phyloP scores from a whole-genome alignment of 495 filamentous ascomycete species.

The Alectoria sarmentosa region DNA sequence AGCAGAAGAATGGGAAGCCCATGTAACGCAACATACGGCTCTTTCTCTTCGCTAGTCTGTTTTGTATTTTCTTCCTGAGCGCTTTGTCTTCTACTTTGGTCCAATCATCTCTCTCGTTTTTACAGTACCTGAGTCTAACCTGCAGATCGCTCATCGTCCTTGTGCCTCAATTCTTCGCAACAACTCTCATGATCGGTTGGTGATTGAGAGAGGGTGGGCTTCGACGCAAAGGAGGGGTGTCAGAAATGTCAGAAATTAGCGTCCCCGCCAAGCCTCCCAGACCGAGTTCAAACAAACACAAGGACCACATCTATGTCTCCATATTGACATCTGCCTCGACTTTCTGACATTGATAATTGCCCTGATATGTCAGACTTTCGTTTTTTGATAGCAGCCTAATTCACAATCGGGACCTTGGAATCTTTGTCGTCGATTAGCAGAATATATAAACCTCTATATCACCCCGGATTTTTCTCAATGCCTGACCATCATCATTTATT shows the following conservation, averaged over 20 bases:
- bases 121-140: conserved; percentile 14
- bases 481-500: not conserved
- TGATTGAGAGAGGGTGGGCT: too few species aligned
- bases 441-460: not conserved
- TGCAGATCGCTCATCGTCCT: conserved; percentile 12
- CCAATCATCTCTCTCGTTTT: conserved; percentile 21
- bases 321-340: not conserved
- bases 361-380: not conserved
- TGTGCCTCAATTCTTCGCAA: too few species aligned
- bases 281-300: not conserved
- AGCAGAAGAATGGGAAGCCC: not conserved
- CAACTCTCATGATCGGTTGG: too few species aligned
- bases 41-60: conserved; percentile 22
- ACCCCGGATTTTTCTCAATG: not conserved
- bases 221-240: too few species aligned
- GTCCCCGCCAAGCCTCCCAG: not conserved
- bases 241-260: conserved; percentile 18
- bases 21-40: conserved; percentile 9
- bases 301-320: not conserved
- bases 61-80: conserved; percentile 21
- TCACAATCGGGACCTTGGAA: not conserved
- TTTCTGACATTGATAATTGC: not conserved
- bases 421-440: not conserved
- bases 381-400: not conserved
- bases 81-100: conserved; percentile 22